Conservation (phyloP, 1,284 basidiomycete species). For the Pascua guehoae region DNA sequence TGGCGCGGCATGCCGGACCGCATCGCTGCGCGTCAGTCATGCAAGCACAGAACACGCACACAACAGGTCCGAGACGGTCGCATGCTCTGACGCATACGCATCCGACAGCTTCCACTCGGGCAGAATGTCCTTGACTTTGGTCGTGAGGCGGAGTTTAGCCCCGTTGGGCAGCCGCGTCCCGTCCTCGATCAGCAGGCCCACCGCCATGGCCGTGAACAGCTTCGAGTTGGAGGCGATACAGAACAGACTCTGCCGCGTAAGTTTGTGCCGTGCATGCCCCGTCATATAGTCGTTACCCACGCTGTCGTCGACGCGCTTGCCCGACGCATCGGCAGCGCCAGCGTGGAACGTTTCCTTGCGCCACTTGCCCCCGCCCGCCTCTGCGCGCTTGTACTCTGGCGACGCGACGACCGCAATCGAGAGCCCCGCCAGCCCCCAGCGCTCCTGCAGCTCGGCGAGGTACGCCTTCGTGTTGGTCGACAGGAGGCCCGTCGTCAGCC, state of each 20-base stretch:
- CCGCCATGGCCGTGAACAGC: conserved; percentile 49
- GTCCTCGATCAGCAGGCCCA: conserved; percentile 52
- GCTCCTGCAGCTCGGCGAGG: background rate
- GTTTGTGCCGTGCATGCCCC: background rate
- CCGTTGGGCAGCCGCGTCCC: conserved; percentile 44
- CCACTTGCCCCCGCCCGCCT: background rate
- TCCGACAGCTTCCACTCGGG: conserved; percentile 51
- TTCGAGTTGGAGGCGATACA: conserved; percentile 54
- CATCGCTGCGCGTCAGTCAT: conserved; percentile 20
- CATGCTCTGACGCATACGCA: conserved; percentile 43
- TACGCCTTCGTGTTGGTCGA: background rate
- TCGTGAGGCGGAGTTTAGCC: conserved; percentile 43
- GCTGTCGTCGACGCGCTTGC: background rate
- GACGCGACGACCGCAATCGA: background rate
- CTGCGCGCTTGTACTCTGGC: background rate
- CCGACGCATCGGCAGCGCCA: background rate
- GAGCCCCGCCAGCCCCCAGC: conserved; percentile 7
- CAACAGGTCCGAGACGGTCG: conserved; percentile 49
- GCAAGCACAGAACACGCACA: conserved; percentile 21
- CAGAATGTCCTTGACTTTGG: conserved; percentile 50
- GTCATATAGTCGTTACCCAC: background rate
- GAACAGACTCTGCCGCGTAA: conserved; percentile 47
- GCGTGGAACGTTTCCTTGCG: background rate
- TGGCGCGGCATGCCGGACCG: conserved; percentile 34
- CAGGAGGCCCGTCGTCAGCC: background rate